Evolutionary conservation across 2,329 filamentous ascomycete species (phyloP), one percentile per base, ranked within the genome.

Genomic region (Pseudophaeomoniella oleicola): DNA sequence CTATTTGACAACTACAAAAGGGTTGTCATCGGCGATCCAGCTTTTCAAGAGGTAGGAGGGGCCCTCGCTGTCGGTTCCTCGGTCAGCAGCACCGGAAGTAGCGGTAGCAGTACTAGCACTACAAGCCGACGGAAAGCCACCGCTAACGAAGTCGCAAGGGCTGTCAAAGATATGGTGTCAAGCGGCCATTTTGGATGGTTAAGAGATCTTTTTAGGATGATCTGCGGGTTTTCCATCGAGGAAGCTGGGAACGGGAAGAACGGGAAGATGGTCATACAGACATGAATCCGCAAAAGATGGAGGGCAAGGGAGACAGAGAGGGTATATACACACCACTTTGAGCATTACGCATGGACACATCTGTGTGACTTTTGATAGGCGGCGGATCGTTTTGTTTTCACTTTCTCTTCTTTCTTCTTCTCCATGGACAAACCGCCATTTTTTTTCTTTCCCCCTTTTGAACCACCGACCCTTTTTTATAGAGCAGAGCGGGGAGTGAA

Each of bases 141-240:
- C 3, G 81, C 83, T 0, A 59, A 67, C n/a, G 86, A 94, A 46
- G 74, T 92, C 43, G 82, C 81, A 22, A 80, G 78, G 55, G 83
- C 82, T 35, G 80, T 94, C 4, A 66, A 71, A 36, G 79, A 78
- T 65, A 82, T 94, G 72, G 72, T 72, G 36, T 67, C 74, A 39
- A 76, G 73, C 17, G 69, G 74, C 39, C 75, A 86, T 48, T 90
- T 90, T 56, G 65, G 65, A 5, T 94, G 88, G 67, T 62, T 94
- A 43, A 69, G 75, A 35, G 86, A 94, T 49, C 64, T 94, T 11
- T 94, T 83, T 60, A 72, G 74, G 37, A 67, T 88, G 30, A 85
- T 94, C 2, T 93, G 92, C 55, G 81, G 84, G 3, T 88, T 88
- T 50, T 73, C 79, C 34, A 60, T 85, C 12, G 84, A 94, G 38